These are phyloP conservation scores for Termitomyces sp. DNA, from an alignment of 768 basidiomycete genomes.

Conservation along the genomic window DNA sequence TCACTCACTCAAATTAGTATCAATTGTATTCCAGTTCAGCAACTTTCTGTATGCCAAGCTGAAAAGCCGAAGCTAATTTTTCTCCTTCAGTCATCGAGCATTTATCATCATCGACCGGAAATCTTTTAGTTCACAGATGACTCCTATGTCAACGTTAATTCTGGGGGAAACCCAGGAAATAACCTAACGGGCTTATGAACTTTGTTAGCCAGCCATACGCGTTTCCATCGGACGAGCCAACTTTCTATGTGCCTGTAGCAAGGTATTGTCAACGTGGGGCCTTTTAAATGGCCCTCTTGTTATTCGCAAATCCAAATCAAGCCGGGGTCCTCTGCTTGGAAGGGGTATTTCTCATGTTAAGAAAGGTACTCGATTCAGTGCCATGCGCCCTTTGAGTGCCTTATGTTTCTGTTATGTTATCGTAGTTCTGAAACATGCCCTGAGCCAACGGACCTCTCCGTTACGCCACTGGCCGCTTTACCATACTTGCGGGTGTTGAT, in stretches of 20 bases:
- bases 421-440: neutral
- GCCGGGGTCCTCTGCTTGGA: neutral
- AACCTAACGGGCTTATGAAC: neutral
- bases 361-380: neutral
- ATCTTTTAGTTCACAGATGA: neutral
- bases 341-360: neutral
- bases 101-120: neutral
- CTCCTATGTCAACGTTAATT: no score
- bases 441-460: neutral
- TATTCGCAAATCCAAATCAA: neutral
- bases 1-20: neutral
- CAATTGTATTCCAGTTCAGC: no score
- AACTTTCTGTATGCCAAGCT: neutral
- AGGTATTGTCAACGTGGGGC: neutral
- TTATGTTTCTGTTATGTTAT: neutral
- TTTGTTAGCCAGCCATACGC: neutral
- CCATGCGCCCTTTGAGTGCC: neutral
- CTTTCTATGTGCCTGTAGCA: neutral
- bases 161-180: no score
- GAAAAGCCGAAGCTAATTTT: neutral
- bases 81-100: neutral
- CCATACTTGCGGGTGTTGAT: neutral
- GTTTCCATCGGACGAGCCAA: neutral
- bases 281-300: neutral
- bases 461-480: neutral